phyloP scores from a whole-genome alignment of 108 stramenopile genomes.

The Skeletonema menzelii region DNA sequence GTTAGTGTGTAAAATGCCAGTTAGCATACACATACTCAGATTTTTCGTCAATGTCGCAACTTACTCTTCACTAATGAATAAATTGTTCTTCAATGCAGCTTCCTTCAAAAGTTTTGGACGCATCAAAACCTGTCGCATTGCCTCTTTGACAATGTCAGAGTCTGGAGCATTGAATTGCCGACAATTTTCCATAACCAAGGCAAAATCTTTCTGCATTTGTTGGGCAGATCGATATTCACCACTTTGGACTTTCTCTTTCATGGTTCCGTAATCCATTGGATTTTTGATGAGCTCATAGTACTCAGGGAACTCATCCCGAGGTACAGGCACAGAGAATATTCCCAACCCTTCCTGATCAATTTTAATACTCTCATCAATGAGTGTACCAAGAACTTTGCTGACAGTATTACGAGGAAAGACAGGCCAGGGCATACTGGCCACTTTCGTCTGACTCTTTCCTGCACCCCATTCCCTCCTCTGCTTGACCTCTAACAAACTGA shows the following conservation, averaged over 20 bases:
- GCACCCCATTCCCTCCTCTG: conserved; percentile 83
- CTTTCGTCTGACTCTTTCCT: conserved; percentile 72
- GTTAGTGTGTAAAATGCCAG: background rate
- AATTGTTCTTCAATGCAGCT: conserved; percentile 70
- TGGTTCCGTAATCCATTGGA: conserved; percentile 89
- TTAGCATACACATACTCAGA: background rate
- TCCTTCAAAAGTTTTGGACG: conserved; percentile 66
- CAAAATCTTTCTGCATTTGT: conserved; percentile 88
- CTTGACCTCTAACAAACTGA: conserved; percentile 74
- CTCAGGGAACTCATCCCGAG: conserved; percentile 83
- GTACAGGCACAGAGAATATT: conserved; percentile 79
- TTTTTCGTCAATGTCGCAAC: background rate
- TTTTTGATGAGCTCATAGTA: conserved; percentile 83
- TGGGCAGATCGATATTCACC: conserved; percentile 87
- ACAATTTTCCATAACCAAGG: conserved; percentile 81
- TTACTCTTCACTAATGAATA: conserved; percentile 80
- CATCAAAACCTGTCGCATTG: conserved; percentile 70
- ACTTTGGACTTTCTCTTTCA: conserved; percentile 79
- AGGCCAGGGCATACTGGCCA: conserved; percentile 84
- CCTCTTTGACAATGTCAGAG: conserved; percentile 86
- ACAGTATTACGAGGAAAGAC: conserved; percentile 75
- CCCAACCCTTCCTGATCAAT: conserved; percentile 71
- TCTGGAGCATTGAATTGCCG: conserved; percentile 77
- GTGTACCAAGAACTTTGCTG: conserved; percentile 56
- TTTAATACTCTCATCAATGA: conserved; percentile 77